These are phyloP conservation scores for Tulasnella sp. DNA, from an alignment of 768 basidiomycete genomes.

Conservation along the genomic window DNA sequence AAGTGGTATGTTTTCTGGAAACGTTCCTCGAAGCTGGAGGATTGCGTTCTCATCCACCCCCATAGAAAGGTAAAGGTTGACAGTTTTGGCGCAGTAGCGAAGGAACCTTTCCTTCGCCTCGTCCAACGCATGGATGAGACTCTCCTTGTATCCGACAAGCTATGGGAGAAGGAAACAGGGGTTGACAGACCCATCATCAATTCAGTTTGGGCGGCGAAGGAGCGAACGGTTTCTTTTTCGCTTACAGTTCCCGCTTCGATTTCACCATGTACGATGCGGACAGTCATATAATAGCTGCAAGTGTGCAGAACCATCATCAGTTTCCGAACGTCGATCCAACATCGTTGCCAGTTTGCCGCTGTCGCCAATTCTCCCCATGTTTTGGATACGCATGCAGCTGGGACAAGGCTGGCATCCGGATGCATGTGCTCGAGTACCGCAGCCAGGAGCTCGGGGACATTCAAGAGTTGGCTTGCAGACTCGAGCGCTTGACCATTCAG, in stretches of 20 bases:
- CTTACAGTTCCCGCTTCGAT: neutral
- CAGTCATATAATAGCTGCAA: neutral
- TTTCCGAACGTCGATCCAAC: neutral
- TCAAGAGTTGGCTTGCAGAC: neutral
- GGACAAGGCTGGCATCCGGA: neutral
- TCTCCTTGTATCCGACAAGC: neutral
- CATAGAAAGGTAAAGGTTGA: neutral
- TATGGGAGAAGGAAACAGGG: neutral
- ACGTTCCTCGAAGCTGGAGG: neutral
- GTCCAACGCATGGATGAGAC: neutral
- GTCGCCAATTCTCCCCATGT: neutral
- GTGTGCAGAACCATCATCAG: neutral
- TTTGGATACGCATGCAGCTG: neutral
- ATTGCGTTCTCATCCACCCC: neutral
- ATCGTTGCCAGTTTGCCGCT: neutral
- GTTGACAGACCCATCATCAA: neutral
- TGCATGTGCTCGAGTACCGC: neutral
- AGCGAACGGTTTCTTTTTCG: neutral
- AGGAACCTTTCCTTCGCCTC: neutral
- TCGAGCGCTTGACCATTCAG: neutral
- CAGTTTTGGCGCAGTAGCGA: neutral
- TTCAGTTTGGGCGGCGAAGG: neutral
- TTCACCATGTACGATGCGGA: neutral
- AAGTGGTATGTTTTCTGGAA: neutral
- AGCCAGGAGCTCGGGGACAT: neutral